A percentile compares a stretch with the other conserved stretches of the same genome.
These are phyloP conservation scores for Talaromyces nanjingensis DNA, from an alignment of 495 filamentous ascomycete species.

Conservation along the genomic window DNA sequence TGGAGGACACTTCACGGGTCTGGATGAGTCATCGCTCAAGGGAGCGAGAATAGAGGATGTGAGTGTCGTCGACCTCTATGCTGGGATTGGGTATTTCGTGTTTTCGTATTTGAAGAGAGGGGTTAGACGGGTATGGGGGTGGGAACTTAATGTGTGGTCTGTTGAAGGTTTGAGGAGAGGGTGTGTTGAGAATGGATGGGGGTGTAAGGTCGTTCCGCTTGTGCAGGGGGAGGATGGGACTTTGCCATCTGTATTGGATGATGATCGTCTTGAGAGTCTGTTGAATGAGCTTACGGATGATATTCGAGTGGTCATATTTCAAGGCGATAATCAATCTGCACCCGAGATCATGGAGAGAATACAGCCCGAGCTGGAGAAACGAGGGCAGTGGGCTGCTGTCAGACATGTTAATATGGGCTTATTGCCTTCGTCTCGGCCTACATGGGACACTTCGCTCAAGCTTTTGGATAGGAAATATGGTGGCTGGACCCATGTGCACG, in stretches of 20 bases:
- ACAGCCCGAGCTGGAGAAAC: slow-evolving; percentile 17
- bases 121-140: slow-evolving; percentile 63
- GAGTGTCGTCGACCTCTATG: slow-evolving; percentile 75
- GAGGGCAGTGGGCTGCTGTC: slow-evolving; percentile 26
- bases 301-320: slow-evolving; percentile 55
- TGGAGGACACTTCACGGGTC: slow-evolving; percentile 21
- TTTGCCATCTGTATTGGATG: slow-evolving; percentile 8
- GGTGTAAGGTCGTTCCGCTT: slow-evolving; percentile 39
- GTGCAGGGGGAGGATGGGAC: slow-evolving; percentile 12
- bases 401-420: slow-evolving; percentile 78
- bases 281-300: slow-evolving; percentile 22
- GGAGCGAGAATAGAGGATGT: slow-evolving; percentile 23
- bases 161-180: slow-evolving; percentile 74
- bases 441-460: slow-evolving; percentile 61
- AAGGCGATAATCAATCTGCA: slow-evolving; percentile 60
- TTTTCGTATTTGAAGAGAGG: slow-evolving; percentile 74
- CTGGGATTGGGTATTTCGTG: slow-evolving; percentile 88
- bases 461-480: slow-evolving; percentile 43
- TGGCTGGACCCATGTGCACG: slow-evolving; percentile 79
- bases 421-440: slow-evolving; percentile 58
- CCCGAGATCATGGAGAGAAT: slow-evolving; percentile 33
- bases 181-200: slow-evolving; percentile 60
- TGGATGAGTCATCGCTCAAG: slow-evolving; percentile 21
- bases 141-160: slow-evolving; percentile 86
- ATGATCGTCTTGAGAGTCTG: slow-evolving; percentile 19